phyloP scores from a whole-genome alignment of 345 rosid genomes.

The Euclidium syriacum region DNA sequence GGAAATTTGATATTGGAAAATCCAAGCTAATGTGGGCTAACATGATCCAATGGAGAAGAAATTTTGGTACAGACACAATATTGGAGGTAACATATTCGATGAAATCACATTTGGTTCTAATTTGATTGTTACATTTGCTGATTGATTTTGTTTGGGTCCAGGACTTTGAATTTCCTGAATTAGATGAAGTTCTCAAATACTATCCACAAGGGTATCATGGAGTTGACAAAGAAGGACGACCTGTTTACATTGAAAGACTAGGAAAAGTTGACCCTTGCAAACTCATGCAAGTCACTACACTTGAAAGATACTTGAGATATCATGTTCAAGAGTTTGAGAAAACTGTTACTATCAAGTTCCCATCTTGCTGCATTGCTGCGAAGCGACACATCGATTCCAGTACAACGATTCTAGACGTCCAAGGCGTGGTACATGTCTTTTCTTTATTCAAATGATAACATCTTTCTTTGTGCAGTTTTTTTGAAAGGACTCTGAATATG shows the following conservation, averaged over 20 bases:
- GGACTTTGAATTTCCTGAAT: slow-evolving; percentile 86
- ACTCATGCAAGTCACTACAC: slow-evolving; percentile 73
- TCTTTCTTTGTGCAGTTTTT: not conserved
- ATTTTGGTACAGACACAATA: slow-evolving; percentile 73
- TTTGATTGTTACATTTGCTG: not conserved
- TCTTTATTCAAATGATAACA: not conserved
- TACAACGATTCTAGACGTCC: slow-evolving; percentile 86
- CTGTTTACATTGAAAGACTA: slow-evolving; percentile 74
- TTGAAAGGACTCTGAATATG: not conserved
- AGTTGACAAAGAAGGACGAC: slow-evolving; percentile 88
- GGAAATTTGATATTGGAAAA: slow-evolving; percentile 72
- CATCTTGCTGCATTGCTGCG: slow-evolving; percentile 80
- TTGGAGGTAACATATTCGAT: slow-evolving; percentile 47
- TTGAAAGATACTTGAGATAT: slow-evolving; percentile 72
- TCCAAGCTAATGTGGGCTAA: slow-evolving; percentile 79
- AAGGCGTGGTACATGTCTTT: slow-evolving; percentile 66
- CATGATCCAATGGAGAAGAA: slow-evolving; percentile 90
- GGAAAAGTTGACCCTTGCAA: slow-evolving; percentile 74
- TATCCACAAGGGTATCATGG: slow-evolving; percentile 95
- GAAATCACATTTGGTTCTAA: not conserved
- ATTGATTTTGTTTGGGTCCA: slow-evolving; percentile 14
- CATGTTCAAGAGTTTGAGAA: slow-evolving; percentile 90
- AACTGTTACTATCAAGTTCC: slow-evolving; percentile 65
- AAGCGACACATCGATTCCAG: slow-evolving; percentile 76
- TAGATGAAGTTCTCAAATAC: slow-evolving; percentile 59